phyloP scores from a whole-genome alignment of 2,329 filamentous ascomycete genomes.

The Fusarium solani-melongenae region DNA sequence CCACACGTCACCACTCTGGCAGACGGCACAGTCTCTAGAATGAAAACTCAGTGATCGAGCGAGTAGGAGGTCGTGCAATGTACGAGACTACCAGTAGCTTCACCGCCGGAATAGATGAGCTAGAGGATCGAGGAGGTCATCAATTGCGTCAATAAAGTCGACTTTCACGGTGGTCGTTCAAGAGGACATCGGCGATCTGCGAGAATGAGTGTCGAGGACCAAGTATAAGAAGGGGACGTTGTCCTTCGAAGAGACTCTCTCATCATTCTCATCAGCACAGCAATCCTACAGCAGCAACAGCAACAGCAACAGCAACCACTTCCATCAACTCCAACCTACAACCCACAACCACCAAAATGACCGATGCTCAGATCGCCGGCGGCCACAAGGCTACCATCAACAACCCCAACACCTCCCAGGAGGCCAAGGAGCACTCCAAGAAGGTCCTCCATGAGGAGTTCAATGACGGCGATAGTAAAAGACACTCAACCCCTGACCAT shows the following conservation, averaged over 20 bases:
- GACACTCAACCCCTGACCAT: background rate
- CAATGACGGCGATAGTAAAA: conserved; percentile 53
- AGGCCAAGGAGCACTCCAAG: conserved; percentile 66
- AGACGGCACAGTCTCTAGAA: background rate
- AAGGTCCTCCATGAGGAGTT: conserved; percentile 63
- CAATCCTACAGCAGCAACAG: background rate
- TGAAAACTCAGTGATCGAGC: background rate
- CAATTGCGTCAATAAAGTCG: conserved; percentile 37
- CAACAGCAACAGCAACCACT: background rate
- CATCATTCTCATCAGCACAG: conserved; percentile 5
- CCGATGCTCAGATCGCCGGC: conserved; percentile 63
- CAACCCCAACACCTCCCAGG: conserved; percentile 66
- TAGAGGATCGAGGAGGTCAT: conserved; percentile 3
- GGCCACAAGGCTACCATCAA: conserved; percentile 70
- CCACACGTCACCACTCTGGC: conserved; percentile 22
- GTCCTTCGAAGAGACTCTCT: background rate
- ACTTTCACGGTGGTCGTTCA: background rate
- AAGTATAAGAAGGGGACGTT: conserved; percentile 29
- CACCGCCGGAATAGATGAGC: background rate
- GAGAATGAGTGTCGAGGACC: background rate
- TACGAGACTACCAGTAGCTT: background rate
- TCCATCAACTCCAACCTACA: background rate
- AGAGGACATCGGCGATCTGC: conserved; percentile 4
- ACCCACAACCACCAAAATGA: conserved; percentile 52
- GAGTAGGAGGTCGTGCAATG: conserved; percentile 7